Conservation (phyloP, 345 rosid species). For the Cardamine resedifolia region DNA sequence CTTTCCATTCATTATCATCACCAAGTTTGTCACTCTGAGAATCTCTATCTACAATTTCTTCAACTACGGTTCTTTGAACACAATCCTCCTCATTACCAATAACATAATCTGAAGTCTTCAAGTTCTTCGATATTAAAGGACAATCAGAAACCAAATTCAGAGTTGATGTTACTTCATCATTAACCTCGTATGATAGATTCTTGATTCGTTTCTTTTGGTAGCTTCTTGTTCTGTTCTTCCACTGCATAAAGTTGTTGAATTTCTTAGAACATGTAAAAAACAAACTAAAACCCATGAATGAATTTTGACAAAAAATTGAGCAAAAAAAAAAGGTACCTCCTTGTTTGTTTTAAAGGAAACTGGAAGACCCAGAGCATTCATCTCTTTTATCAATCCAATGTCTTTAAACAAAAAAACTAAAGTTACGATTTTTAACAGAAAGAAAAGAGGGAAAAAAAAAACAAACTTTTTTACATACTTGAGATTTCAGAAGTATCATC, state of each 20-base stretch:
- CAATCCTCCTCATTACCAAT: conserved; percentile 33
- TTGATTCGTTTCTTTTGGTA: conserved; percentile 36
- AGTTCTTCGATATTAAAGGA: too few species aligned
- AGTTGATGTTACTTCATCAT: conserved; percentile 19
- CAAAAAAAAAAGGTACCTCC: too few species aligned
- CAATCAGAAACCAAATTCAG: conserved; percentile 33
- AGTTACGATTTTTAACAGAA: not conserved
- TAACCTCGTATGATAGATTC: conserved; percentile 5
- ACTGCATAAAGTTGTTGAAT: conserved; percentile 34
- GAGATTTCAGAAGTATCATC: conserved; percentile 25
- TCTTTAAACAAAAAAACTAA: conserved; percentile 39
- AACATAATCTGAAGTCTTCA: conserved; percentile 26
- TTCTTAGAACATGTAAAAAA: too few species aligned
- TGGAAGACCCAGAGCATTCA: conserved; percentile 80
- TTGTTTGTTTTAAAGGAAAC: conserved; percentile 66
- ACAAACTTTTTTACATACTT: conserved; percentile 17
- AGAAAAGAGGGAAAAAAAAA: not conserved
- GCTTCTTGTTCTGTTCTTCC: conserved; percentile 38
- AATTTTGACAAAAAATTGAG: too few species aligned
- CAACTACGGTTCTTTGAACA: conserved; percentile 21
- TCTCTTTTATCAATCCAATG: conserved; percentile 48
- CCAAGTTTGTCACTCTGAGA: conserved; percentile 33
- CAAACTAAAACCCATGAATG: too few species aligned
- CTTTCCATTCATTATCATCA: conserved; percentile 56
- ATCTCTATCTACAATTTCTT: conserved; percentile 24